A percentile compares a stretch with the other conserved stretches of the same genome.
These are phyloP conservation scores for Caryopteris hybrid DNA, from an alignment of 305 asterid genomes.

Conservation along the genomic window DNA sequence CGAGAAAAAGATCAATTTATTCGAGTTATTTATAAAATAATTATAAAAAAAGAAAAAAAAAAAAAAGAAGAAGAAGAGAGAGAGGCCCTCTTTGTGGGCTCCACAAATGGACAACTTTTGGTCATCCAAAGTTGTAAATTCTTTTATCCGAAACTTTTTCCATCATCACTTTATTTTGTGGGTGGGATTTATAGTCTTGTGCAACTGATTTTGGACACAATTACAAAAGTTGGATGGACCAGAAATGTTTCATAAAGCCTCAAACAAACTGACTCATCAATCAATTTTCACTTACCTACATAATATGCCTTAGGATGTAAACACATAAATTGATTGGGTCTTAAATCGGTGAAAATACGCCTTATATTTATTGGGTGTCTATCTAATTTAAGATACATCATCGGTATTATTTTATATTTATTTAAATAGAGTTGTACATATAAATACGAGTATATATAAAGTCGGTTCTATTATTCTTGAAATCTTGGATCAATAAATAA, in stretches of 20 bases:
- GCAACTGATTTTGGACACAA: constrained; percentile 15
- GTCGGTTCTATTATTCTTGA: too few relatives aligned
- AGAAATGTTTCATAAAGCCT: constrained; percentile 20
- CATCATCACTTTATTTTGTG: not conserved
- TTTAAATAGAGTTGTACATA: too few relatives aligned
- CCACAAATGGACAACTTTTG: too few relatives aligned
- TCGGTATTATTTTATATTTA: too few relatives aligned
- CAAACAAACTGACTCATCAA: constrained; percentile 13
- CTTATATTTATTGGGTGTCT: not conserved
- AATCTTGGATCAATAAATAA: too few relatives aligned
- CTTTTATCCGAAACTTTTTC: not conserved
- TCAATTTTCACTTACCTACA: not conserved
- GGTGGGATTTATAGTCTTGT: constrained; percentile 9
- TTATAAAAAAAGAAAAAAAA: too few relatives aligned
- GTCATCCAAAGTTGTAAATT: too few relatives aligned
- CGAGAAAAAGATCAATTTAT: not conserved
- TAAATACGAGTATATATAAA: too few relatives aligned
- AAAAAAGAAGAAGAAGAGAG: too few relatives aligned
- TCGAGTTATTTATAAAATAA: too few relatives aligned
- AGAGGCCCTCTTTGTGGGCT: too few relatives aligned
- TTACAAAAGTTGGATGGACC: constrained; percentile 9
- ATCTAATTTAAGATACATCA: too few relatives aligned
- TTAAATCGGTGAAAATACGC: not conserved
- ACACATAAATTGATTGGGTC: not conserved
- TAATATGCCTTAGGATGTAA: not conserved